phyloP scores from a whole-genome alignment of 2,329 filamentous ascomycete species.

The Colletotrichum chrysophilum region DNA sequence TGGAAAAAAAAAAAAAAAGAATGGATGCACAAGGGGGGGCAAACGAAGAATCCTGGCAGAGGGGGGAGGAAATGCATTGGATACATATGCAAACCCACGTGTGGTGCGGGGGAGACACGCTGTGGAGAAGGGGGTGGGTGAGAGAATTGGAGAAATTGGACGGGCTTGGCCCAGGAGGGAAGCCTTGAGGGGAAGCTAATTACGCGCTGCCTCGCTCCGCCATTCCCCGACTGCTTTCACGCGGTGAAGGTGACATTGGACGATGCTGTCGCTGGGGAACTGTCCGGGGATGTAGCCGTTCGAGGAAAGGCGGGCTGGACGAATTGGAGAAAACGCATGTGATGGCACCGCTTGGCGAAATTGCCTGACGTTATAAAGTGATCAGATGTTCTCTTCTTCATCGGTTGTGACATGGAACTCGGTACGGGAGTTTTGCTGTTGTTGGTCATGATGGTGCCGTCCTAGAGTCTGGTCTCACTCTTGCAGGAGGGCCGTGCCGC shows the following conservation, averaged over 20 bases:
- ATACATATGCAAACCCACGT: slow-evolving; percentile 16
- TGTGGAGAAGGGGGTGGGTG: slow-evolving; percentile 7
- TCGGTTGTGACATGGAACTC: neutral
- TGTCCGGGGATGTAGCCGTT: neutral
- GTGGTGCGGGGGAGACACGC: slow-evolving; percentile 7
- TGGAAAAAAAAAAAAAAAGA: slow-evolving; percentile 2
- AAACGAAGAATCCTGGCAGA: slow-evolving; percentile 9
- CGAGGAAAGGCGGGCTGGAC: neutral
- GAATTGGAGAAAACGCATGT: neutral
- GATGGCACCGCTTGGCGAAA: neutral
- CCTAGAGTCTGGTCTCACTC: neutral
- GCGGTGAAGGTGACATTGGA: neutral
- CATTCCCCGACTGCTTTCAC: neutral
- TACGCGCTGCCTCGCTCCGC: neutral
- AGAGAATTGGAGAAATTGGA: slow-evolving; percentile 8
- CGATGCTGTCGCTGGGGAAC: neutral
- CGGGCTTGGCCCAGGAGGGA: neutral
- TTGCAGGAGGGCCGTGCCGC: neutral
- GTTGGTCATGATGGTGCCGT: neutral
- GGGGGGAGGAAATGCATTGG: neutral
- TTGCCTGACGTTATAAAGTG: neutral
- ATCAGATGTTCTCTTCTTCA: neutral
- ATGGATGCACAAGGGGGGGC: slow-evolving; percentile 13
- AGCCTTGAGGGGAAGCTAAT: neutral
- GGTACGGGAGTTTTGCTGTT: neutral